Percentiles rank a stretch among this genome's conserved stretches.
Conservation (phyloP, 371 early-diverging fungal species). For the Haplosporangium sp. region DNA sequence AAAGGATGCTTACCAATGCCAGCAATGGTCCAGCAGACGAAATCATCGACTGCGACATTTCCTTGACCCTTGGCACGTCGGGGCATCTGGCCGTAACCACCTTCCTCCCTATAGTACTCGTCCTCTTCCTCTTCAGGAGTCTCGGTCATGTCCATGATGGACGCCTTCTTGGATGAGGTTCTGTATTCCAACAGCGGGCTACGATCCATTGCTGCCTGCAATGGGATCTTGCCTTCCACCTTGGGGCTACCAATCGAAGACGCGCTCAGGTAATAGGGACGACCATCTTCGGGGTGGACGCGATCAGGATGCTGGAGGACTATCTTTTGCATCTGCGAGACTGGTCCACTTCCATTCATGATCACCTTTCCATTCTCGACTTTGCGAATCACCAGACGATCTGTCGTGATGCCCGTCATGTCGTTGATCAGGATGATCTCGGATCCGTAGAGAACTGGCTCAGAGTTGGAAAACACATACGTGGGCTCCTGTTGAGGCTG, state of each 20-base stretch:
- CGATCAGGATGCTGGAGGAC: slow-evolving; percentile 66
- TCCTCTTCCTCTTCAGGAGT: slow-evolving; percentile 14
- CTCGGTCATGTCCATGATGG: slow-evolving; percentile 35
- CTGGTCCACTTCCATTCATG: slow-evolving; percentile 68
- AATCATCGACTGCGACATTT: slow-evolving; percentile 64
- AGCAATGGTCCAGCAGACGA: slow-evolving; percentile 82
- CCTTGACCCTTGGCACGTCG: slow-evolving; percentile 16
- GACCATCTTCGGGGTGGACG: slow-evolving; percentile 38
- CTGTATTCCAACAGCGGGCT: slow-evolving; percentile 35
- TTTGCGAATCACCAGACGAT: slow-evolving; percentile 73
- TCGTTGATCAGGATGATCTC: slow-evolving; percentile 70
- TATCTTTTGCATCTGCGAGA: slow-evolving; percentile 83
- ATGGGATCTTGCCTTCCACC: slow-evolving; percentile 34
- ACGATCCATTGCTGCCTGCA: slow-evolving; percentile 48
- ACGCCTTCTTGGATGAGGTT: slow-evolving; percentile 40
- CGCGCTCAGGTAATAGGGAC: slow-evolving; percentile 35
- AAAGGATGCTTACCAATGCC: slow-evolving; percentile 59
- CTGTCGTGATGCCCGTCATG: slow-evolving; percentile 68
- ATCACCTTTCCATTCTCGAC: slow-evolving; percentile 76
- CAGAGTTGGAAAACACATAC: slow-evolving; percentile 33
- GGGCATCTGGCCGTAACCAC: slow-evolving; percentile 2
- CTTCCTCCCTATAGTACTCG: slow-evolving; percentile 17
- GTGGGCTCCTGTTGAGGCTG: slow-evolving; percentile 26
- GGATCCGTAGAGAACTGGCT: slow-evolving; percentile 63
- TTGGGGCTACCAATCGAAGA: slow-evolving; percentile 40